Evolutionary conservation across 768 basidiomycete genomes (phyloP).

Genomic region (Rhizopogon vinicolor): DNA sequence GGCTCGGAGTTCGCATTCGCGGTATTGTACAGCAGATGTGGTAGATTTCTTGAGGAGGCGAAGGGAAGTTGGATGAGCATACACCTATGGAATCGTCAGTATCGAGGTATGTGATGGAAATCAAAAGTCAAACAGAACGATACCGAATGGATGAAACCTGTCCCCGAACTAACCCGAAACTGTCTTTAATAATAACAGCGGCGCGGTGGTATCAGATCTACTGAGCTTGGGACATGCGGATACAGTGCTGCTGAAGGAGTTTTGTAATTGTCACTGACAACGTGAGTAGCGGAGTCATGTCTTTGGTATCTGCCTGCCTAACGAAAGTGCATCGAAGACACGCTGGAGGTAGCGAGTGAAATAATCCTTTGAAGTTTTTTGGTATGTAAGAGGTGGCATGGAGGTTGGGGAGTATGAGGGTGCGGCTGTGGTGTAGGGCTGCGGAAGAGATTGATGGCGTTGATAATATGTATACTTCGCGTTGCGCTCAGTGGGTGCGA

Average conservation of each 20-base stretch:
- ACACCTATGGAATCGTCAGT: slow-evolving; percentile 42
- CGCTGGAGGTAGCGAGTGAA: slow-evolving; percentile 79
- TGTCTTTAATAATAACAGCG: slow-evolving; percentile 23
- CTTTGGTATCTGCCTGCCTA: slow-evolving; percentile 46
- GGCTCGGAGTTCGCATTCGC: slow-evolving; percentile 31
- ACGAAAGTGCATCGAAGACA: slow-evolving; percentile 76
- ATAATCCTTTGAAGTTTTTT: slow-evolving; percentile 42
- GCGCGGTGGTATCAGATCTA: slow-evolving; percentile 61
- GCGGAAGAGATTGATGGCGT: slow-evolving; percentile 72
- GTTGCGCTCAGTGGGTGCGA: slow-evolving; percentile 82
- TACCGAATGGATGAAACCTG: slow-evolving; percentile 37
- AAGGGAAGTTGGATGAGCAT: slow-evolving; percentile 62
- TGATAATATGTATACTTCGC: slow-evolving; percentile 64
- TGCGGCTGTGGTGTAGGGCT: slow-evolving; percentile 67
- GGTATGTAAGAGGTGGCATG: slow-evolving; percentile 26
- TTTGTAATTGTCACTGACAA: slow-evolving; percentile 40
- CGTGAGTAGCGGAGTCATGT: slow-evolving; percentile 28
- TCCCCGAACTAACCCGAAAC: slow-evolving; percentile 6
- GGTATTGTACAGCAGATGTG: slow-evolving; percentile 50
- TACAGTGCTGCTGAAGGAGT: slow-evolving; percentile 71
- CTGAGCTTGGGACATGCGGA: slow-evolving; percentile 75
- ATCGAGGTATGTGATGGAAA: slow-evolving; percentile 1
- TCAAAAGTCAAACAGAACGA: slow-evolving; percentile 42
- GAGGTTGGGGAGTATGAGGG: slow-evolving; percentile 33
- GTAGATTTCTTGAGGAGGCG: slow-evolving; percentile 49